Conservation (phyloP, 306 rosid genomes). For the Chamaecrista fasciculata region DNA sequence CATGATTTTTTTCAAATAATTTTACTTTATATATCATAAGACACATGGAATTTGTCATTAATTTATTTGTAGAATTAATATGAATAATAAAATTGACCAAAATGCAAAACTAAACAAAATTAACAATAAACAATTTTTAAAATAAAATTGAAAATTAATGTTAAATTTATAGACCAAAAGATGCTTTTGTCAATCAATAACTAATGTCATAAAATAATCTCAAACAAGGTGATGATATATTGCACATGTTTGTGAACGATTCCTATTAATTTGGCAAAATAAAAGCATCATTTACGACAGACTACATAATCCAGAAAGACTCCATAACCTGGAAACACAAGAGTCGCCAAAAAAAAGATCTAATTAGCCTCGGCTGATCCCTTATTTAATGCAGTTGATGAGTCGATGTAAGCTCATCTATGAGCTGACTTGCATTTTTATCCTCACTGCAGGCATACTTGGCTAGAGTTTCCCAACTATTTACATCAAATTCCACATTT, state of each 20-base stretch:
- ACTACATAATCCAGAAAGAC: no score
- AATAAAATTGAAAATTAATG: no score
- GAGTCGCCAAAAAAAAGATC: not conserved
- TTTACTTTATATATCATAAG: no score
- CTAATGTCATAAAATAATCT: not conserved
- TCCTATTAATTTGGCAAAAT: not conserved
- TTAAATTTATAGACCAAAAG: no score
- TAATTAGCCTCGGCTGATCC: not conserved
- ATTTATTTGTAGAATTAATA: no score
- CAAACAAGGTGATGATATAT: not conserved
- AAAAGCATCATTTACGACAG: not conserved
- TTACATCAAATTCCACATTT: constrained; percentile 41
- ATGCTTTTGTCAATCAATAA: no score
- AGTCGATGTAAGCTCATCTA: constrained; percentile 42
- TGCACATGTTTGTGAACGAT: not conserved
- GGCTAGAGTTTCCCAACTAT: constrained; percentile 61
- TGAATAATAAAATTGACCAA: no score
- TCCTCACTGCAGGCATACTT: constrained; percentile 46
- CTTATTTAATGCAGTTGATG: constrained; percentile 7
- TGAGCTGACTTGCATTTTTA: constrained; percentile 33
- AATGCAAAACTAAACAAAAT: no score
- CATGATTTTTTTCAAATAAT: no score
- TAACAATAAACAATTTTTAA: no score
- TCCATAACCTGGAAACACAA: no score
- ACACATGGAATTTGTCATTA: no score